Evolutionary conservation across 805 yeast species (phyloP).

Genomic region (Hemisphaericaspora nanyangensis): DNA sequence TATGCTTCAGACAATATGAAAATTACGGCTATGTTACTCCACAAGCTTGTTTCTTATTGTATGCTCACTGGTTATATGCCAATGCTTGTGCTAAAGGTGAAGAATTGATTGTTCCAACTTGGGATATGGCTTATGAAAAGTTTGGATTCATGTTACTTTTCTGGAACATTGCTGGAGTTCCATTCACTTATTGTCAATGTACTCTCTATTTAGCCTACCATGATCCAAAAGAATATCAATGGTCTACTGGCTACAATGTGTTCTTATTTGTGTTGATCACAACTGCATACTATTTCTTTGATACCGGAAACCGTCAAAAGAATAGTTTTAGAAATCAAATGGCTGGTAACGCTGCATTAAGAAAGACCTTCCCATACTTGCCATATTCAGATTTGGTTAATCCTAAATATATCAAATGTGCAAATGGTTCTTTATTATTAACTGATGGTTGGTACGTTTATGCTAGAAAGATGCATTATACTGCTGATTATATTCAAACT

Average conservation of each 20-base stretch:
- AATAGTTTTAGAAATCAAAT: constrained; percentile 81
- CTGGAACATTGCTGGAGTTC: constrained; percentile 99
- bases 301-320: constrained; percentile 93
- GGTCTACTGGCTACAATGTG: constrained; percentile 61
- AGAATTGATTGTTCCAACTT: constrained; percentile 93
- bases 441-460: constrained; percentile 93
- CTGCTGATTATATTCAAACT: constrained; percentile 88
- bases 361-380: constrained; percentile 91
- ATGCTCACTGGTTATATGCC: constrained; percentile 92
- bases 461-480: constrained; percentile 93
- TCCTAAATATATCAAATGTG: constrained; percentile 82
- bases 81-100: constrained; percentile 98
- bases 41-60: constrained; percentile 66
- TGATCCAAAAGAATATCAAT: constrained; percentile 75
- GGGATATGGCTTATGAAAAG: constrained; percentile 99
- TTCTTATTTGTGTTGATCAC: constrained; percentile 54
- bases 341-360: constrained; percentile 71
- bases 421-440: constrained; percentile 77
- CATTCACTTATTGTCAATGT: constrained; percentile 95
- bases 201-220: constrained; percentile 80
- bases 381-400: constrained; percentile 79
- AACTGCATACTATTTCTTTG: constrained; percentile 85
- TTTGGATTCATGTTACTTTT: constrained; percentile 98
- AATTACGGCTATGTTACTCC: constrained; percentile 74
- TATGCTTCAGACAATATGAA: constrained; percentile 77